Base-by-base conservation (phyloP, 768 basidiomycete species). In the Russula ochroleuca region DNA sequence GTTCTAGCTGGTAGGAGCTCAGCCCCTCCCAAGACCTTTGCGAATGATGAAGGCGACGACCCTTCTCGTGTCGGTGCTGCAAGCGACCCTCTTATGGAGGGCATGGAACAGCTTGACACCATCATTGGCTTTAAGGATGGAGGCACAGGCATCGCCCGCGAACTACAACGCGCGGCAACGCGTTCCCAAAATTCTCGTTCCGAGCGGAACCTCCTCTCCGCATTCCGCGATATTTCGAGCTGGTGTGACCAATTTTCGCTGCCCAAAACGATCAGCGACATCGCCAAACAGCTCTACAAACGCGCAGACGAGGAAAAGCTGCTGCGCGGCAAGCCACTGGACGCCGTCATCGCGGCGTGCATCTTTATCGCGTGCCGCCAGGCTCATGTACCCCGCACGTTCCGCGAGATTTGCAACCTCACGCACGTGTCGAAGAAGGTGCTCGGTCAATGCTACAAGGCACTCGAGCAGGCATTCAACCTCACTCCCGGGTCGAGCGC, bases 51-150 rank as follows among this genome's bases (percentile, higher is more conserved):
- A 80, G 95, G 96, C 66, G 96, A 98, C 74, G 97, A 99, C 74
- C 97, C 97, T 67, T 98, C 97, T 69, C 97, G 97, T 89, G 97
- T 99, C 69, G 97, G 97, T 78, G 94, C 93, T 59, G 94, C 94
- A 49, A 85, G 88, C 21, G 94, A 98, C 75, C 93, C 95, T 35
- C 78, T 95, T 48, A 81, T 98, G 78, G 94, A 98, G 74, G 94
- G 94, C 43, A 88, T 93, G 70, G 95, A 97, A 71, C 91, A 96
- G 74, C 83, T 98, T 52, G 90, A 94, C 70, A 98, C 97, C 38
- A 84, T 92, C 61, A 98, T 98, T 74, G 92, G 92, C 69, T 97
- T 96, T 76, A 86, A 90, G 56, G 97, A 98, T 72, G 95, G 95
- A 65, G 92, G 94, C 56, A 89, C 92, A 3, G 97, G 97, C 57